Evolutionary conservation across 2,329 filamentous ascomycete genomes (phyloP).

Genomic region (Aspergillus ustus): DNA sequence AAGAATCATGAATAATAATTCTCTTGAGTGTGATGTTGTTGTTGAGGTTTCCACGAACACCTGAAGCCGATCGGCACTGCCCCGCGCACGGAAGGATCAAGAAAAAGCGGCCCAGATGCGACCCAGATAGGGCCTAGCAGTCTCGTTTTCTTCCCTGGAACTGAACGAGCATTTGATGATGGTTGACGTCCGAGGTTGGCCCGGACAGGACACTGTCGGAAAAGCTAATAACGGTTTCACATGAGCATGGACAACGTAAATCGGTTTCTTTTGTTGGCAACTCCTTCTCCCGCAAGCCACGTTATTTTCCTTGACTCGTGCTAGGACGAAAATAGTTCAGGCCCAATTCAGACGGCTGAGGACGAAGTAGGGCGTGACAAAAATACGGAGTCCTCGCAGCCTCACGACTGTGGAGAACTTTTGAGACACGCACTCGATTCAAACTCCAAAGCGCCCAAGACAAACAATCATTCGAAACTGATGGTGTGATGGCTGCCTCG

Average conservation of each 20-base stretch:
- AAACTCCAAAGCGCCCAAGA: background rate
- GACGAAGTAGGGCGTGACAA: background rate
- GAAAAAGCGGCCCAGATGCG: conserved; percentile 5
- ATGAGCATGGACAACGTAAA: background rate
- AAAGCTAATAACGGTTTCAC: conserved; percentile 15
- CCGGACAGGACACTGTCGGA: background rate
- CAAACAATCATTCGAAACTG: background rate
- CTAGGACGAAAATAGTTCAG: background rate
- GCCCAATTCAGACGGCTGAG: background rate
- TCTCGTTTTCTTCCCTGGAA: background rate
- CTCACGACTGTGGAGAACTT: background rate
- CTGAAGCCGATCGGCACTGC: conserved; percentile 15
- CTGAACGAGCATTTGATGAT: background rate
- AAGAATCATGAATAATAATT: background rate
- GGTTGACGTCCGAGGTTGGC: conserved; percentile 13
- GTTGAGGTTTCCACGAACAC: background rate
- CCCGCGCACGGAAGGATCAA: conserved; percentile 18
- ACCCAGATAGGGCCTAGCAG: background rate
- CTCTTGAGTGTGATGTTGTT: background rate
- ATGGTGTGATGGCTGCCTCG: conserved; percentile 14
- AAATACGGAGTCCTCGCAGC: background rate
- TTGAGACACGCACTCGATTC: background rate
- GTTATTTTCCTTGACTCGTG: background rate
- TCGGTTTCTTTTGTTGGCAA: background rate
- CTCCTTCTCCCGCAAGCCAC: conserved; percentile 5